Evolutionary conservation across 306 rosid genomes (phyloP).

Genomic region (Castanea mollissima): DNA sequence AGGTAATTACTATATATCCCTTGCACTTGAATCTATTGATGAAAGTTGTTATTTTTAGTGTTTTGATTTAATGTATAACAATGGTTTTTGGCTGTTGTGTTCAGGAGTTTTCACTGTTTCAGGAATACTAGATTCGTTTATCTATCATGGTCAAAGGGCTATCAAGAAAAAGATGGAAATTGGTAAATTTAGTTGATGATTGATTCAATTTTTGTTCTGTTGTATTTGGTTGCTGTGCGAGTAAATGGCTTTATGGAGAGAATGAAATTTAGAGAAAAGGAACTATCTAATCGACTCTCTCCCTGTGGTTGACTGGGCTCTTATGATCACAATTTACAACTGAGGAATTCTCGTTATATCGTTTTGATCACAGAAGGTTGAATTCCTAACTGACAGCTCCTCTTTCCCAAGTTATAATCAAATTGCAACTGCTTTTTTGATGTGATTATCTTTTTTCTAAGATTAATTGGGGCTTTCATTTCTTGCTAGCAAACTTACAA

Average conservation of each 20-base stretch:
- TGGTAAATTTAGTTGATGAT: constrained; percentile 73
- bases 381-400: neutral
- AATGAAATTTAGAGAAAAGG: constrained; percentile 34
- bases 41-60: neutral
- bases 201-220: constrained; percentile 14
- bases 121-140: constrained; percentile 90
- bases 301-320: constrained; percentile 31
- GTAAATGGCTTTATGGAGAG: constrained; percentile 38
- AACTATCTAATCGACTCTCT: constrained; percentile 25
- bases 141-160: constrained; percentile 95
- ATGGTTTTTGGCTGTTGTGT: constrained; percentile 21
- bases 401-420: neutral
- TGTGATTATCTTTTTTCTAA: constrained; percentile 17
- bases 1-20: constrained; percentile 53
- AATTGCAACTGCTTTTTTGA: neutral
- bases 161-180: constrained; percentile 98
- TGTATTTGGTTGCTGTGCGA: constrained; percentile 30
- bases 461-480: neutral
- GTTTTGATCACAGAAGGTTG: constrained; percentile 18
- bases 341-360: constrained; percentile 24
- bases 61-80: constrained; percentile 13
- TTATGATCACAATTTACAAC: constrained; percentile 30
- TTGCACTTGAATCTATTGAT: constrained; percentile 4
- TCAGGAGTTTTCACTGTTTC: constrained; percentile 92
- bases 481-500: neutral